These are phyloP conservation scores for Trametes sp. DNA, from an alignment of 1,284 basidiomycete genomes.

Conservation along the genomic window DNA sequence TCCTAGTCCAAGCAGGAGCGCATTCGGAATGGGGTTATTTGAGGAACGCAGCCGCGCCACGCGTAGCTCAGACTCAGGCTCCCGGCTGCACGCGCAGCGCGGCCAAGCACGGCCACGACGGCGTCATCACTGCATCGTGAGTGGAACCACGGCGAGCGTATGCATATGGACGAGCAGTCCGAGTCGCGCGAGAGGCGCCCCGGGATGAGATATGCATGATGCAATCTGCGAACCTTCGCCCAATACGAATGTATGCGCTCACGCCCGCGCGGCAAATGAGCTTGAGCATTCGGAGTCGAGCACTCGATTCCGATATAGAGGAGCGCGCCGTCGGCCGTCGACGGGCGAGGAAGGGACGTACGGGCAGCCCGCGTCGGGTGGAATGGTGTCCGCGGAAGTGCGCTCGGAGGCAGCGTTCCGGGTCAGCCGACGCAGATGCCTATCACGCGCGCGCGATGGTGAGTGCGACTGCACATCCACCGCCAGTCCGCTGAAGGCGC, in stretches of 20 bases:
- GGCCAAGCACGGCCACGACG: constrained; percentile 1
- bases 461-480: background rate
- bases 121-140: background rate
- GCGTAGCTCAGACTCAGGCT: background rate
- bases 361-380: background rate
- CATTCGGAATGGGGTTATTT: background rate
- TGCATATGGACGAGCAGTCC: background rate
- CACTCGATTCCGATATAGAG: background rate
- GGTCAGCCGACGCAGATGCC: constrained; percentile 2
- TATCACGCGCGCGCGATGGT: constrained; percentile 2
- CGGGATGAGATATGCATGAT: constrained; percentile 4
- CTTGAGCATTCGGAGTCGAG: too few relatives aligned
- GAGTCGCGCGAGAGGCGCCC: background rate
- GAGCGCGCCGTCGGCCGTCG: background rate
- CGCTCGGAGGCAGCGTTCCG: background rate
- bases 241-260: background rate
- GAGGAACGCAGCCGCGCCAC: background rate
- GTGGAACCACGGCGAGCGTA: background rate
- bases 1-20: background rate
- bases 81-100: constrained; percentile 3
- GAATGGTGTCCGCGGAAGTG: background rate
- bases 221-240: background rate
- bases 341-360: background rate
- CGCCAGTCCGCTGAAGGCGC: background rate
- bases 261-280: background rate